Base-by-base conservation (phyloP, 108 stramenopile genomes). In the Nannochloropsis salina region DNA sequence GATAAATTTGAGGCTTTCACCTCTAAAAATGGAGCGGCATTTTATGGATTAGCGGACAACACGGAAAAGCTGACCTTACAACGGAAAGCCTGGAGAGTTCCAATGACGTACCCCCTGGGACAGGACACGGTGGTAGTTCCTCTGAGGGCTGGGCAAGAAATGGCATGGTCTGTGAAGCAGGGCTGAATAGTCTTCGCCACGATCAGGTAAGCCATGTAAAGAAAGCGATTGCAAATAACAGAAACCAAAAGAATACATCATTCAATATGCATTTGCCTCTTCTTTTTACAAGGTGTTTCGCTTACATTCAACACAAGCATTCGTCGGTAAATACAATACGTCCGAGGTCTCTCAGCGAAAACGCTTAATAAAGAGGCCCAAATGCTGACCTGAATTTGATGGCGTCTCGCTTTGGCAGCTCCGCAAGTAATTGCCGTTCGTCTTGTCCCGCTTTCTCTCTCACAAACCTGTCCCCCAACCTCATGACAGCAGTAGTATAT, bases 1-100 rank as follows among this genome's bases (percentile, higher is more conserved):
- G 97, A 99, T 82, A 87, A 92, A 84, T 90, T 99, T 84, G 95
- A 95, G 84, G 95, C 90, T 43, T 99, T 99, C 90, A 87, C 91
- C 31, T 93, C 95, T 86, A 90, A 92, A 83, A 86, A 92, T 88
- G 99, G 99, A 6, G 94, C 96, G 1, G 94, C 95, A 84, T 96
- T 96, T 89, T 99, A 99, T 92, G 95, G 95, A 3, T 84, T 98
- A 41, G 92, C 95, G 11, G 91, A 94, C 45, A 93, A 91, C 42
- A 89, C 91, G 8, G 87, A 86, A n/a, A 93, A 86, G 42, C 90
- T 97, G 22, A 93, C 90, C 40, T 90, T 99, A 74, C 92, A 85
- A 82, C 94, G 93, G 86, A 92, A 93, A 91, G 40, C 86, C 3
- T 97, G 96, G 96, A 90, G 44, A 82, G 96, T 97, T 6, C 97